phyloP scores from a whole-genome alignment of 805 yeast species.

The Saturnispora saitoi region DNA sequence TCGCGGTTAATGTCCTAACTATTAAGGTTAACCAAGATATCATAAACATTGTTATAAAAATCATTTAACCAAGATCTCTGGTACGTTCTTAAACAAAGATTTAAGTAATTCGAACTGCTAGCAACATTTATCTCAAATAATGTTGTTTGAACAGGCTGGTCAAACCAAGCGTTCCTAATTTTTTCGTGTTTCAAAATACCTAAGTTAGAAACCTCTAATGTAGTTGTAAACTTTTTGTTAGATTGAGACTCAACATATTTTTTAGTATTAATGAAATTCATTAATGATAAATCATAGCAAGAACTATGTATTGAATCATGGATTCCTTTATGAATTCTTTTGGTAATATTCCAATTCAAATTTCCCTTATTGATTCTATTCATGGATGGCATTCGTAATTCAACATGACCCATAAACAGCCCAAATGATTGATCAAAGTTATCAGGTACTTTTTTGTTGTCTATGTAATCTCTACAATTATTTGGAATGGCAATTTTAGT shows the following conservation, averaged over 20 bases:
- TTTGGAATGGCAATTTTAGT: constrained; percentile 16
- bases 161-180: constrained; percentile 1
- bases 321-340: constrained; percentile 9
- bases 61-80: neutral
- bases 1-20: neutral
- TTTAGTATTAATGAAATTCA: constrained; percentile 9
- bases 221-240: constrained; percentile 13
- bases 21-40: constrained; percentile 6
- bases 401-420: constrained; percentile 13
- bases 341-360: constrained; percentile 12
- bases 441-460: neutral
- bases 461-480: constrained; percentile 14
- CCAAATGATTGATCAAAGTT: constrained; percentile 13
- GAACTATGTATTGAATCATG: constrained; percentile 3
- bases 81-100: neutral
- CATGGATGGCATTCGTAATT: constrained; percentile 9
- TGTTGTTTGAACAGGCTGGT: neutral
- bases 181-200: neutral
- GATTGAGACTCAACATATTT: neutral
- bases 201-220: constrained; percentile 9
- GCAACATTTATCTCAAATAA: constrained; percentile 1
- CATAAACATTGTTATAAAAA: constrained; percentile 5
- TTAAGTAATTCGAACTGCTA: neutral
- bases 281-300: constrained; percentile 8
- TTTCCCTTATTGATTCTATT: constrained; percentile 4